Evolutionary conservation across 2,329 filamentous ascomycete species (phyloP).

Genomic region (Xylariales sp.): DNA sequence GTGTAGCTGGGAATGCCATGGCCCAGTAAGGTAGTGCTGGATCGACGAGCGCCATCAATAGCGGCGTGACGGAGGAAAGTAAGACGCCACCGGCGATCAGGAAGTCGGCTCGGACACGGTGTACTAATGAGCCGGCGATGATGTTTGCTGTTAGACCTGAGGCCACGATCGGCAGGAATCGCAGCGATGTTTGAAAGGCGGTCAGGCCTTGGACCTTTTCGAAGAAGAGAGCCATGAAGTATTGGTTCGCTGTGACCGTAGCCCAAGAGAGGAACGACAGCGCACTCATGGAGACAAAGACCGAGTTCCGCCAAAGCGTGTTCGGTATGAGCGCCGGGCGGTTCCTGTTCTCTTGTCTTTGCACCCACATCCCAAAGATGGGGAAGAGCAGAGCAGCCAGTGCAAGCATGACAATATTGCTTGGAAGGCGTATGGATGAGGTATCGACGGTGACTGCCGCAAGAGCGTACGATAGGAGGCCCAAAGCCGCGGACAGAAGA

Average conservation of each 20-base stretch:
- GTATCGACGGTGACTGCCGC: constrained; percentile 25
- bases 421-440: constrained; percentile 27
- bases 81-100: constrained; percentile 1
- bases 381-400: constrained; percentile 39
- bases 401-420: constrained; percentile 40
- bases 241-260: too few species aligned
- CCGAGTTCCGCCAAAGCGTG: constrained; percentile 49
- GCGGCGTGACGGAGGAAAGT: constrained; percentile 1
- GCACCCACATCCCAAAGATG: constrained; percentile 51
- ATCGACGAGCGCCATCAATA: constrained; percentile 6
- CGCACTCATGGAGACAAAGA: too few species aligned
- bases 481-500: constrained; percentile 33
- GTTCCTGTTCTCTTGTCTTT: constrained; percentile 38
- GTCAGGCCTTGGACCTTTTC: constrained; percentile 4
- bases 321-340: constrained; percentile 57
- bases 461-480: constrained; percentile 39
- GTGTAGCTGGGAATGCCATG: constrained; percentile 3
- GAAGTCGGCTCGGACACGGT: neutral
- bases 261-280: too few species aligned
- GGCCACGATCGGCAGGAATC: constrained; percentile 1
- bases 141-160: neutral
- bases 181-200: constrained; percentile 1
- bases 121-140: neutral
- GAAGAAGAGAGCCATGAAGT: constrained; percentile 1
- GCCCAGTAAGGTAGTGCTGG: constrained; percentile 1